Evolutionary conservation across 345 rosid species (phyloP).

Genomic region (Aquilaria yunnanensis): DNA sequence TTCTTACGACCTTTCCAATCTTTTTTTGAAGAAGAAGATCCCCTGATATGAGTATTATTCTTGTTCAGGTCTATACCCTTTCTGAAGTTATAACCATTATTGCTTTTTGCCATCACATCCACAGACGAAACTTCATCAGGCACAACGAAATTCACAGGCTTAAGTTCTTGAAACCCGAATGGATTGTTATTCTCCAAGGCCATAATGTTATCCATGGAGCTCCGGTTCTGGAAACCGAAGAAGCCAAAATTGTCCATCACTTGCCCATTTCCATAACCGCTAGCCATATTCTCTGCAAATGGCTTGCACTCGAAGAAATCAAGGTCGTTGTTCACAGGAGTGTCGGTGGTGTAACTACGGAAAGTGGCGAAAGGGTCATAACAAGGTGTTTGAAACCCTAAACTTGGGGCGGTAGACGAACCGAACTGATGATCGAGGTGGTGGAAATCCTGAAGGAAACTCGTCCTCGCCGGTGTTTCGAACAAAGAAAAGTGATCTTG

Average conservation of each 20-base stretch:
- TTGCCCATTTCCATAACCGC: conserved; percentile 23
- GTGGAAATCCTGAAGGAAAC: conserved; percentile 49
- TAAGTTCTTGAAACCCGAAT: conserved; percentile 33
- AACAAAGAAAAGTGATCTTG: conserved; percentile 34
- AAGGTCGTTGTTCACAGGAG: conserved; percentile 15
- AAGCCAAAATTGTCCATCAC: conserved; percentile 48
- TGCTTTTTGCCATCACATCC: no score
- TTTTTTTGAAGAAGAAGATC: conserved; percentile 26
- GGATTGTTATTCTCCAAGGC: conserved; percentile 25
- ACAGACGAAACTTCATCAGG: conserved; percentile 62
- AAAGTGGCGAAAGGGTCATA: conserved; percentile 44
- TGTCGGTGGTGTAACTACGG: conserved; percentile 17
- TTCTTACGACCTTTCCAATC: conserved; percentile 45
- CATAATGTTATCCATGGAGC: conserved; percentile 17
- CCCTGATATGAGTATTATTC: conserved; percentile 8
- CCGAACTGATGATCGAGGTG: conserved; percentile 42
- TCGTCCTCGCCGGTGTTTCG: conserved; percentile 14
- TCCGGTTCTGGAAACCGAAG: conserved; percentile 19
- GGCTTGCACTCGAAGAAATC: conserved; percentile 58
- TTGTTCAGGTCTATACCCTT: conserved; percentile 19
- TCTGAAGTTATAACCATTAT: conserved; percentile 15
- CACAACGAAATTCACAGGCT: conserved; percentile 36
- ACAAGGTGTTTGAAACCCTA: conserved; percentile 26
- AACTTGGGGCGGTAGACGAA: conserved; percentile 38
- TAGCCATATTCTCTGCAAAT: conserved; percentile 9